phyloP scores from a whole-genome alignment of 2,329 filamentous ascomycete species.

The Alternaria brassicicola region DNA sequence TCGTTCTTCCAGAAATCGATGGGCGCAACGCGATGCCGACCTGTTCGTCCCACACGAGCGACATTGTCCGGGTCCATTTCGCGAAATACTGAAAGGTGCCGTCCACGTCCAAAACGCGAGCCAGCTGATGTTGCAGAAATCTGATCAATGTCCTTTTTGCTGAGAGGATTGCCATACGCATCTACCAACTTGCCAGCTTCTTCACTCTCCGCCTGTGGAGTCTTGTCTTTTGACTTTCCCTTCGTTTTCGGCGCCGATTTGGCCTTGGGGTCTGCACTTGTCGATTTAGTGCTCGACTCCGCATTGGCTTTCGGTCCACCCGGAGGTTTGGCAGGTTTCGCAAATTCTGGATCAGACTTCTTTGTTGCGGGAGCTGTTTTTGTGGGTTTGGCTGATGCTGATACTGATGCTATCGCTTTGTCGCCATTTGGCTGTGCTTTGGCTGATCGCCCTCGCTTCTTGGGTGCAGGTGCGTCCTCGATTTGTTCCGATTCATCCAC shows the following conservation, averaged over 20 bases:
- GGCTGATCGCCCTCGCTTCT: conserved; percentile 35
- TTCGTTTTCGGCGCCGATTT: conserved; percentile 18
- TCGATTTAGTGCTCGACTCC: conserved; percentile 25
- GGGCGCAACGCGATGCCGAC: conserved; percentile 77
- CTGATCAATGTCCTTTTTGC: conserved; percentile 41
- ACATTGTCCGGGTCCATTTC: conserved; percentile 41
- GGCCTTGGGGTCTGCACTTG: conserved; percentile 21
- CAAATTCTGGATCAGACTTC: conserved; percentile 30
- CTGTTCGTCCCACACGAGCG: conserved; percentile 63
- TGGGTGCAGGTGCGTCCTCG: conserved; percentile 27
- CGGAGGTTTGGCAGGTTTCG: conserved; percentile 33
- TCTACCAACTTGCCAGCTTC: conserved; percentile 42
- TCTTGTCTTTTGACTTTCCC: conserved; percentile 9
- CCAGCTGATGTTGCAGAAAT: conserved; percentile 42
- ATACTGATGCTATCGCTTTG: conserved; percentile 11
- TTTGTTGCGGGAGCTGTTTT: conserved; percentile 17
- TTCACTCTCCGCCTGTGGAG: conserved; percentile 2
- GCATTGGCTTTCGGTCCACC: conserved; percentile 30
- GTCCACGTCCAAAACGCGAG: conserved; percentile 42
- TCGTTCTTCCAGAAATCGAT: conserved; percentile 89
- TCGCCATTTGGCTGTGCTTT: conserved; percentile 24
- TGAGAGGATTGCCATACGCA: conserved; percentile 39
- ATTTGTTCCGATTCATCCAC: conserved; percentile 33
- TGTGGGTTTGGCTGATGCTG: conserved; percentile 11
- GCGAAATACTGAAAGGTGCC: conserved; percentile 44